A percentile compares a stretch with the other conserved stretches of the same genome.
phyloP scores from a whole-genome alignment of 2,329 filamentous ascomycete species.

The Ceratocystis papillata region DNA sequence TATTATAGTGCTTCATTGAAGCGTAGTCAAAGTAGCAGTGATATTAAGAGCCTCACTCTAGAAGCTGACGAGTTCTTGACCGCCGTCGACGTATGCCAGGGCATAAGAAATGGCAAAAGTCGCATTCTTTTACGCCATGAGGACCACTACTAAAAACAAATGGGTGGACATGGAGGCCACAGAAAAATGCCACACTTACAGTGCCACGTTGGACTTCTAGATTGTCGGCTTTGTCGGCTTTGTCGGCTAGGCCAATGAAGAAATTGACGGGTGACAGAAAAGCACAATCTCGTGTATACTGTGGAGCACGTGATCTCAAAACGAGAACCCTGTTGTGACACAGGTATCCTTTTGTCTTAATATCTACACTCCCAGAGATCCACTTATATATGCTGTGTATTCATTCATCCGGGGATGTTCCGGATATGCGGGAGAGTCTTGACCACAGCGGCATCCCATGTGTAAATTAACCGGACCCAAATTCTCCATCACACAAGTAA shows the following conservation, averaged over 20 bases:
- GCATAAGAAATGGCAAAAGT: constrained; percentile 36
- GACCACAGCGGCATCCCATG: no score
- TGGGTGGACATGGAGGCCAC: constrained; percentile 38
- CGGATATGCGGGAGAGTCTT: no score
- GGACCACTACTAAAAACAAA: constrained; percentile 41
- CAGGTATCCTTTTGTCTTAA: no score
- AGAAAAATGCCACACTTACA: constrained; percentile 37
- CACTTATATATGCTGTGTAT: no score
- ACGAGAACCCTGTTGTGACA: no score
- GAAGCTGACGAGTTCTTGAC: constrained; percentile 40
- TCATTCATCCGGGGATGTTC: no score
- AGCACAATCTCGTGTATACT: no score
- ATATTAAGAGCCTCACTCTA: constrained; percentile 36
- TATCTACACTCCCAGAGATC: no score
- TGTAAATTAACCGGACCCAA: no score
- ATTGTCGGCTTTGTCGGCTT: constrained; percentile 49
- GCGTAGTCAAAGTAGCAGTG: constrained; percentile 47
- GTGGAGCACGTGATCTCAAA: no score
- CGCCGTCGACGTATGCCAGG: constrained; percentile 41
- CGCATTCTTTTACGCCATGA: constrained; percentile 45
- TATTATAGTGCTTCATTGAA: constrained; percentile 38
- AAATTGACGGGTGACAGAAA: constrained; percentile 36
- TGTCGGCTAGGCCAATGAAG: constrained; percentile 42
- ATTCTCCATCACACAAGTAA: no score
- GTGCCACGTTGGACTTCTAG: constrained; percentile 40